phyloP scores from a whole-genome alignment of 2,329 filamentous ascomycete genomes.

The Ophiostoma tasmaniense region DNA sequence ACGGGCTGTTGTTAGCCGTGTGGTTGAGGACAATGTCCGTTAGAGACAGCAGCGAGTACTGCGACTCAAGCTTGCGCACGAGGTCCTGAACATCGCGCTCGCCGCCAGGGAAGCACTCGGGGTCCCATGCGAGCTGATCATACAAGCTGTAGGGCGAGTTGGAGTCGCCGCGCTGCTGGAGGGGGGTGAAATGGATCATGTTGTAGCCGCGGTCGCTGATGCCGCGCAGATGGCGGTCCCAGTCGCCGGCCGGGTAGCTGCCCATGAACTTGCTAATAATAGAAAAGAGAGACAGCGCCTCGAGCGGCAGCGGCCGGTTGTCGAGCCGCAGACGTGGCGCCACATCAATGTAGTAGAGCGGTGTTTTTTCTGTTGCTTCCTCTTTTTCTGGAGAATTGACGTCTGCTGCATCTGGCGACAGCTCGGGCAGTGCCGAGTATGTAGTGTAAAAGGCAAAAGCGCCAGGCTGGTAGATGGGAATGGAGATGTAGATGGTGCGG shows the following conservation, averaged over 20 bases:
- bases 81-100: constrained; percentile 72
- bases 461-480: constrained; percentile 74
- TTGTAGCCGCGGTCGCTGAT: constrained; percentile 93
- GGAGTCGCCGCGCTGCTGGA: constrained; percentile 79
- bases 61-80: constrained; percentile 71
- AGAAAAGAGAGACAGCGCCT: constrained; percentile 85
- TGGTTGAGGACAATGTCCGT: constrained; percentile 98
- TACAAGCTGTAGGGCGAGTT: constrained; percentile 97
- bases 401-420: constrained; percentile 44
- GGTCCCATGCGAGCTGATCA: constrained; percentile 84
- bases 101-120: constrained; percentile 70
- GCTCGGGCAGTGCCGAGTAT: constrained; percentile 76
- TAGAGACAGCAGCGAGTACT: constrained; percentile 76
- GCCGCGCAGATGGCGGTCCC: constrained; percentile 79
- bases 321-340: constrained; percentile 71
- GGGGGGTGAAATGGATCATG: constrained; percentile 95
- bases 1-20: constrained; percentile 89
- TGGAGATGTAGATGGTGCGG: constrained; percentile 77
- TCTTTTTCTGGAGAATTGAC: background rate
- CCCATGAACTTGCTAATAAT: constrained; percentile 98
- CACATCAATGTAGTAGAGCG: constrained; percentile 87
- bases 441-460: constrained; percentile 93
- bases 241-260: constrained; percentile 65
- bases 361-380: constrained; percentile 46
- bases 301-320: constrained; percentile 65